phyloP scores from a whole-genome alignment of 108 stramenopile species.

The Skeletonema costatum region DNA sequence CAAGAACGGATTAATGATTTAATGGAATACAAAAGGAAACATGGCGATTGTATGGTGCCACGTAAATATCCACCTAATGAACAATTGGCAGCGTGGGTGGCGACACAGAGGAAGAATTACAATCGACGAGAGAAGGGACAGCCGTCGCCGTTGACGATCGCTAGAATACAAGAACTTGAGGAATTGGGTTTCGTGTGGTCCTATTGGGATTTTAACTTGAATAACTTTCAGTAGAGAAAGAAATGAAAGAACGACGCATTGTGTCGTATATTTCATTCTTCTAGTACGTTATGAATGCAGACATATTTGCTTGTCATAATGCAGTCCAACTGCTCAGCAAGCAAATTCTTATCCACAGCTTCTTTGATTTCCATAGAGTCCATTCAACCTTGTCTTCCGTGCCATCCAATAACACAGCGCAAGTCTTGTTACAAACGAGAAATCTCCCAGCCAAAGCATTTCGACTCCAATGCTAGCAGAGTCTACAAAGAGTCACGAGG shows the following conservation, averaged over 20 bases:
- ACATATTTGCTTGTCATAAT: not conserved
- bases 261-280: too few relatives aligned
- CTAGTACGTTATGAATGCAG: too few relatives aligned
- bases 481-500: not conserved
- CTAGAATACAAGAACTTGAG: conserved; percentile 48
- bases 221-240: conserved; percentile 2
- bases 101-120: conserved; percentile 76
- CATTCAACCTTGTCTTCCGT: too few relatives aligned
- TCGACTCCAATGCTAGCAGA: not conserved
- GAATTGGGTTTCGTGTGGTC: conserved; percentile 48
- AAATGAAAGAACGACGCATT: too few relatives aligned
- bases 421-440: not conserved
- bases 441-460: not conserved
- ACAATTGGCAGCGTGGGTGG: conserved; percentile 77
- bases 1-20: conserved; percentile 60
- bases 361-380: too few relatives aligned
- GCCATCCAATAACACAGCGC: not conserved
- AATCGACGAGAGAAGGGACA: conserved; percentile 21
- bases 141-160: conserved; percentile 21
- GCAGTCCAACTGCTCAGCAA: not conserved
- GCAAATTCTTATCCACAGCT: not conserved
- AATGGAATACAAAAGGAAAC: conserved; percentile 56
- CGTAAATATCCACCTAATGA: conserved; percentile 63
- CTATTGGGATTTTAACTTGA: conserved; percentile 45
- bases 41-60: conserved; percentile 57